phyloP scores from a whole-genome alignment of 2,329 filamentous ascomycete species.

The Ceratocystis cacaofunesta region DNA sequence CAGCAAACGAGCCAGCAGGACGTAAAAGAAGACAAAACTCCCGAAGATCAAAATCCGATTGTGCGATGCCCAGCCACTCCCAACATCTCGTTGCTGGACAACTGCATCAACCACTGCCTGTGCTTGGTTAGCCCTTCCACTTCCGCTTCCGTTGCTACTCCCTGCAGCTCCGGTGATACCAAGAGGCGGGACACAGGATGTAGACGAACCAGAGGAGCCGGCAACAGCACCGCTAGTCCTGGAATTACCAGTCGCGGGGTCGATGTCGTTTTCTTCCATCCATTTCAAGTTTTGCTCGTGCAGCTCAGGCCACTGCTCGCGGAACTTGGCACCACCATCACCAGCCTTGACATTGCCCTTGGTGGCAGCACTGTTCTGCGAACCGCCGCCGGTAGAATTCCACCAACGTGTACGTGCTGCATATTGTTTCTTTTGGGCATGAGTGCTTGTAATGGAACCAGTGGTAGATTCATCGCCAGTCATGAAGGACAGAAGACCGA shows the following conservation, averaged over 20 bases:
- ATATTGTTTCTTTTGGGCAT: conserved; percentile 62
- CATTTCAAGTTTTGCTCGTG: conserved; percentile 83
- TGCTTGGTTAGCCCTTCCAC: conserved; percentile 29
- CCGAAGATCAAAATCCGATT: conserved; percentile 66
- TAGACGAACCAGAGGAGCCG: conserved; percentile 23
- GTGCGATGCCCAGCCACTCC: conserved; percentile 64
- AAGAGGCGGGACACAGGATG: conserved; percentile 37
- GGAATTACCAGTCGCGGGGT: conserved; percentile 57
- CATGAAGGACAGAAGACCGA: conserved; percentile 93
- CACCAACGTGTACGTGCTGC: conserved; percentile 78
- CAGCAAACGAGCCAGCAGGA: conserved; percentile 62
- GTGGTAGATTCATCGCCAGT: conserved; percentile 98
- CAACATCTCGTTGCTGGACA: conserved; percentile 62
- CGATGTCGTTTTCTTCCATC: conserved; percentile 73
- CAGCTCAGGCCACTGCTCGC: conserved; percentile 74
- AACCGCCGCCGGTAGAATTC: conserved; percentile 87
- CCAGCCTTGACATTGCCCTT: conserved; percentile 81
- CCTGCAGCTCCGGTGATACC: conserved; percentile 47
- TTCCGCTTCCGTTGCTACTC: conserved; percentile 19
- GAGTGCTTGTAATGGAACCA: conserved; percentile 64
- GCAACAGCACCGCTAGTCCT: conserved; percentile 22
- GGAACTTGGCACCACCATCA: conserved; percentile 84
- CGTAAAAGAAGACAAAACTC: conserved; percentile 62
- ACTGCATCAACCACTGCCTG: conserved; percentile 63
- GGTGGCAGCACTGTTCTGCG: conserved; percentile 39